Evolutionary conservation across 2,329 filamentous ascomycete species (phyloP), one percentile per base, ranked within the genome.

Genomic region (Aspergillus fumigatus): DNA sequence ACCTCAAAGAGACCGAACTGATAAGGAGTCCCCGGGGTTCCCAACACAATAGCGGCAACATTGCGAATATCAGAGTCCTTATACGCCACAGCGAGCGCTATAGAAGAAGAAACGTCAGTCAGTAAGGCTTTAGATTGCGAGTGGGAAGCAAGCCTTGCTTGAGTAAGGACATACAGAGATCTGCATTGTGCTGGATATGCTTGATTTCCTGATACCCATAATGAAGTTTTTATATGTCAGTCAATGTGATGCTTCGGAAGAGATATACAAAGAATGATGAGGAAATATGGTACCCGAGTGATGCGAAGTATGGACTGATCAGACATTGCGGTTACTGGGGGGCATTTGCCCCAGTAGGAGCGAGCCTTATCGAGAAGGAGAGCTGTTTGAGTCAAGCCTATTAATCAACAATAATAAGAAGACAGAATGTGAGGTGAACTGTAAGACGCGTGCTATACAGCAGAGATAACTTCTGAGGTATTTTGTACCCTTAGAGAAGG

Each of bases 1-100:
- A 94, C 92, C 82, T 97, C 92, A 70, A 96, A 97, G 77, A 97
- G 97, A 3, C 94, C 94, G 70, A 95, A 97, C 73, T 97, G 92
- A 73, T 99, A 99, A 0, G 93, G 92, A 0, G 92, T 96, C 65
- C 94, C 92, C 62, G 93, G 91, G 25, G 94, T 93, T 0, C 94
- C 94, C 63, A 97, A 85, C 67, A 97, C 93, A 61, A 97, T 75
- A 50, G 92, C 91, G 70, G 86, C 88, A 51, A 97, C 88, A 70
- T 90, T 88, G 54, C 92, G 88, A 59, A 97, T 90, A 73, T 99
- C 92, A 64, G 86, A 82, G 74, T 97, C 94, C 52, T 89, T 83
- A 70, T 89, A 96, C 55, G 90, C 89, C 50, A 97, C 92, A 10
- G 90, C 90, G 61, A 97, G 83, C 29, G 92, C 90, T 92, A 59